Conservation (phyloP, 306 rosid genomes). For the Astragalus glycyphyllos region DNA sequence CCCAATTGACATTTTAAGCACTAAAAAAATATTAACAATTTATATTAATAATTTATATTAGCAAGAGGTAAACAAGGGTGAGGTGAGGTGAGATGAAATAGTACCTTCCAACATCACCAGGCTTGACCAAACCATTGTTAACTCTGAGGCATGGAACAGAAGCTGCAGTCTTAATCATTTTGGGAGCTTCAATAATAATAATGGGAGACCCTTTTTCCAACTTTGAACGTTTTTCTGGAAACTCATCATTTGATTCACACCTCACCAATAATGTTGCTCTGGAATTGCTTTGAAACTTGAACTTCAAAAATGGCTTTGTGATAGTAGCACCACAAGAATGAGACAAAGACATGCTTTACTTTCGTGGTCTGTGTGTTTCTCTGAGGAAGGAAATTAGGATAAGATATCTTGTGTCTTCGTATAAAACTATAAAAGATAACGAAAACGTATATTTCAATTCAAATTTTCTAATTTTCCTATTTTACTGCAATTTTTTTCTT, state of each 20-base stretch:
- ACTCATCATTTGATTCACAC: constrained; percentile 54
- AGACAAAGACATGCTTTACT: constrained; percentile 45
- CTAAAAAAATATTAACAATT: too few species aligned
- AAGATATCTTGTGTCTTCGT: neutral
- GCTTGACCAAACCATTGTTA: constrained; percentile 72
- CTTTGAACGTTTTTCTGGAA: constrained; percentile 44
- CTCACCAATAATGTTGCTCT: constrained; percentile 25
- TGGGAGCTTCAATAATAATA: constrained; percentile 76
- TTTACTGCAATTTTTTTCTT: too few species aligned
- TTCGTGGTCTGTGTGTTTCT: constrained; percentile 2
- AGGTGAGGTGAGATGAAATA: neutral
- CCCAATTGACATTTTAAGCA: too few species aligned
- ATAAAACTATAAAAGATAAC: too few species aligned
- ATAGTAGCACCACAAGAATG: constrained; percentile 33
- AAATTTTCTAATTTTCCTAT: too few species aligned
- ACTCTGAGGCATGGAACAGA: constrained; percentile 75
- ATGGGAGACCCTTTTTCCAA: constrained; percentile 81
- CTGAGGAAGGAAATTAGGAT: constrained; percentile 35
- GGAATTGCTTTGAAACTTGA: constrained; percentile 25
- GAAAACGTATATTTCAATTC: too few species aligned
- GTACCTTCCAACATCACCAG: constrained; percentile 94
- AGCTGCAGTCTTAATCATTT: constrained; percentile 74
- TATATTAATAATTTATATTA: too few species aligned
- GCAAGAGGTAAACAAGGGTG: neutral
- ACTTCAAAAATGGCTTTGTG: constrained; percentile 43